phyloP scores from a whole-genome alignment of 1,284 basidiomycete genomes.

The Malassezia slooffiae region DNA sequence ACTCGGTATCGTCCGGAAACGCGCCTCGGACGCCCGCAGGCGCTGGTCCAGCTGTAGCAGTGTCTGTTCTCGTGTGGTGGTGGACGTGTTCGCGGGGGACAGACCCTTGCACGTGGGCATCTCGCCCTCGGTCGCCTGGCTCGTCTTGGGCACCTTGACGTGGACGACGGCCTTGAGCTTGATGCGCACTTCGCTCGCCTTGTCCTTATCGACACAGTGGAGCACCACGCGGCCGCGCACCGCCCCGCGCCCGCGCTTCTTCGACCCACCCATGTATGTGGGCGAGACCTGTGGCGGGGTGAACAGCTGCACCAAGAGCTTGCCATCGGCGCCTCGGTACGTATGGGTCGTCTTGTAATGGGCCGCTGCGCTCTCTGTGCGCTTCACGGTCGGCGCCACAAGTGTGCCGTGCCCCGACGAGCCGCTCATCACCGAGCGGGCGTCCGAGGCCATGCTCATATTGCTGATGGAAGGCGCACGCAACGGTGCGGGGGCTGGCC shows the following conservation, averaged over 20 bases:
- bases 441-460: no score
- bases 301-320: slow-evolving; percentile 9
- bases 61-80: slow-evolving; percentile 13
- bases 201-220: slow-evolving; percentile 16
- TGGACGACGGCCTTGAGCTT: slow-evolving; percentile 22
- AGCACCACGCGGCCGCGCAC: slow-evolving; percentile 23
- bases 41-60: slow-evolving; percentile 26
- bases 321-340: slow-evolving; percentile 11
- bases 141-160: slow-evolving; percentile 14
- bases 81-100: slow-evolving; percentile 3
- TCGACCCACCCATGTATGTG: slow-evolving; percentile 35
- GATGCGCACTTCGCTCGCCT: slow-evolving; percentile 22
- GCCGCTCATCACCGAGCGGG: no score
- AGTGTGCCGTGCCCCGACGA: no score
- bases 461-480: no score
- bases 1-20: slow-evolving; percentile 9
- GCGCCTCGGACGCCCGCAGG: slow-evolving; percentile 15
- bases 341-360: slow-evolving; percentile 7
- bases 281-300: slow-evolving; percentile 27
- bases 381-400: no score
- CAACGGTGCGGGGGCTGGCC: no score
- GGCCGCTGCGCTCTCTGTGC: neutral
- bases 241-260: slow-evolving; percentile 25
- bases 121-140: slow-evolving; percentile 20
- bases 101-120: slow-evolving; percentile 13